Evolutionary conservation across 345 rosid species (phyloP), one percentile per base, ranked within the genome.

Genomic region (Populus deltoides): DNA sequence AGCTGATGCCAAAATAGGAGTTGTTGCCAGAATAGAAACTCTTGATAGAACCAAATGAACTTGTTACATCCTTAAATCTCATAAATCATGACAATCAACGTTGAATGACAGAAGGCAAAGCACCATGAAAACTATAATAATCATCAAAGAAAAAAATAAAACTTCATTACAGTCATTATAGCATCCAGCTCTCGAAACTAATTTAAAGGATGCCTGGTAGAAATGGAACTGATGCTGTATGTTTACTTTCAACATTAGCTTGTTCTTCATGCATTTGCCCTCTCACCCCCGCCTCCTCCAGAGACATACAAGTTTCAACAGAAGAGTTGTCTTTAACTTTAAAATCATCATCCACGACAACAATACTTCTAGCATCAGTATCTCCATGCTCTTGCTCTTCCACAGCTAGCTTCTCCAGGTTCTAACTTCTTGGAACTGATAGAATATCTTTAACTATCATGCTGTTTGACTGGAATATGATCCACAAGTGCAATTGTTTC

Each of bases 351-450:
- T 74, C 70, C 51, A n/a, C 41, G 13, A n/a, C 74, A 68, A 79
- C 27, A 74, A 31, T 15, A 41, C 4, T 68, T 78, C 73, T 79
- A 81, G 35, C 41, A 66, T 76, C 86, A 79, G 70, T 73, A 83
- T 79, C 86, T 75, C 65, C 78, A 79, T 70, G 76, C 68, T 72
- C 86, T 31, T 71, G 83, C 35, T 80, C 84, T 85, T 81, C 87
- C 78, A 75, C 12, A 13, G 24, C 62, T 81, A 82, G 75, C 68
- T 78, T 77, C 69, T 81, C 82, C 72, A 16, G 69, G 71, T 51
- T 61, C 74, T 74, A 83, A 57, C 81, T 79, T 71, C 77, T 82
- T 79, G 75, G 41, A 78, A 66, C 83, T 5, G 66, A 71, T 77
- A 78, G 61, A 49, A 27, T 61, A 71, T 78, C 83, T 70, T 80